Base-by-base conservation (phyloP, 2,329 filamentous ascomycete species). In the Penicillium sp. region DNA sequence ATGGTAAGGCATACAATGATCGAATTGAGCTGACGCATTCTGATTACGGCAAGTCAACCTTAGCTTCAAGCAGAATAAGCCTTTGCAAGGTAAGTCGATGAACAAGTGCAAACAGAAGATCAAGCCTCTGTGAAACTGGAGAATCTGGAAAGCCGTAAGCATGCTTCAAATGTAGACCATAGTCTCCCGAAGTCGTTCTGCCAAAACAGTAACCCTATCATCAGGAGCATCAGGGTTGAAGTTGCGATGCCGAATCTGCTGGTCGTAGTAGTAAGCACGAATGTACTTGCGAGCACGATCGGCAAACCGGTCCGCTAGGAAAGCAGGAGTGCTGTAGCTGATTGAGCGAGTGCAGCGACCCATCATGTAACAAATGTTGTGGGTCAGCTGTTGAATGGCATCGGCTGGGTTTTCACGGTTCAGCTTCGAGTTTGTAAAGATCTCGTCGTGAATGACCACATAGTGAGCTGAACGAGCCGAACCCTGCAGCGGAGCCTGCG, bases 381-480 rank as follows among this genome's bases (percentile, higher is more conserved):
- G 61, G 4, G 67, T 69, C 7, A 69, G 22, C 42, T 63, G 59
- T 25, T 70, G 67, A 3, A 69, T 16, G 6, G 52, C 33, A 33
- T 70, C 65, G 3, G 61, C 35, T 0, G 67, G 56, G 19, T 55
- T 62, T 8, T 30, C 56, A 60, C 3, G 26, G 25, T 3, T 52
- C 28, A 30, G 35, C 55, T 0, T 26, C 3, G 51, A 11, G 38
- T 54, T 54, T 14, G 16, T 45, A 77, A 91, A 90, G 52, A 91
- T 85, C 72, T 90, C 87, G 65, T 90, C 87, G 5, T 87, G 74
- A 5, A 87, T 78, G 0, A 95, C 89, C 1, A 86, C 86, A 73
- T 97, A 97, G 69, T 95, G 93, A 0, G 90, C 90, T 0, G 92
- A 89, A 0, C 90, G 85, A 0, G 91, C 91, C 0, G 92, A 96